Evolutionary conservation across 164 flowering plant genomes (phyloP), one percentile per base, ranked within the genome.

Genomic region (Piper betle): DNA sequence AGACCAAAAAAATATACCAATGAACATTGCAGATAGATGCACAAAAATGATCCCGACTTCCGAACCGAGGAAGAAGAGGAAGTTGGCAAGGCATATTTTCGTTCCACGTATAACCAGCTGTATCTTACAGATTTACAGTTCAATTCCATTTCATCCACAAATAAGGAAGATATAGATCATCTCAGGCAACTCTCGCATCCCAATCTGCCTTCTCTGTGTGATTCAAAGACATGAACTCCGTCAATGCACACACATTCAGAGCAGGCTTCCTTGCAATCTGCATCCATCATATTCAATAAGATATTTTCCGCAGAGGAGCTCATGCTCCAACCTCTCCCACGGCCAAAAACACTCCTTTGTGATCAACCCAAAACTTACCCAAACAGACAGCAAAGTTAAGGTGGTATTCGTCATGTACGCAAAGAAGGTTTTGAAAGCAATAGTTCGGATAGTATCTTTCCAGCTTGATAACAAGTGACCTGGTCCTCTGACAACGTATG

Each of bases 401-500:
- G 33, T 25, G 33, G 33, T 25, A 25, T 25, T 25, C 33, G 33
- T 25, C 33, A 25, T 25, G 33, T 25, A 25, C 33, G 33, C 33
- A 25, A 25, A 25, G 33, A 25, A 25, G 33, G 33, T 25, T 25
- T 25, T 25, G 33, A 25, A 25, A 25, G 33, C 33, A 25, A 25
- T 25, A 25, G 50, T 15, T 46, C 50, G 6, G 15, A 10, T 46
- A 12, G 15, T 10, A 46, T 2, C 50, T 0, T 42, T 46, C 50
- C 50, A 12, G 15, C 15, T 10, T 25, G 50, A 46, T 46, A 5
- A 46, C 15, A 12, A 10, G 88, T 91, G n/a, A 95, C 88, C 70
- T 82, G 84, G 65, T 88, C 95, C 80, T 88, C 85, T 96, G 86
- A 81, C 74, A 73, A 12, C 58, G 2, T 4, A 2, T 2, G 15